These are phyloP conservation scores for Pharus latifolius DNA, from an alignment of 176 grass and related monocot genomes.

Conservation along the genomic window DNA sequence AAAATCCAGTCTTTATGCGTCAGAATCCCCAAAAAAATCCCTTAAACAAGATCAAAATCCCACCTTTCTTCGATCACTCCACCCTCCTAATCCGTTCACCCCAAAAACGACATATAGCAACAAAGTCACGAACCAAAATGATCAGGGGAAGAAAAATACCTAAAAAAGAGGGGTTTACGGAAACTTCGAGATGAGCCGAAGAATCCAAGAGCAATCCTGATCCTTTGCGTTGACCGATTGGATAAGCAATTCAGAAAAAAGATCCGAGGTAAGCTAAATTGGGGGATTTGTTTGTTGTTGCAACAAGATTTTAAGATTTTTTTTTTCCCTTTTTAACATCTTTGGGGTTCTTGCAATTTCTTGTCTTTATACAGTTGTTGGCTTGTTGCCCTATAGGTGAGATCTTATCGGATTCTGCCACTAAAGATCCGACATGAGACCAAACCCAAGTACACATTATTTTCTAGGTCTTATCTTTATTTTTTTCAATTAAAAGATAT, in stretches of 20 bases:
- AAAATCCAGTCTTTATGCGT: background rate
- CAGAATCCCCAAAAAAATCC: background rate
- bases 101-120: no score
- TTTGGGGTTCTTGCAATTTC: background rate
- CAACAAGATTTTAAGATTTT: no score
- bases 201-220: background rate
- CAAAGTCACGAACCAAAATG: background rate
- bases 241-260: background rate
- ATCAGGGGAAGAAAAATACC: background rate
- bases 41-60: background rate
- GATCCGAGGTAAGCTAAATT: background rate
- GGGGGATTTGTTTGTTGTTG: background rate
- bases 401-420: no score
- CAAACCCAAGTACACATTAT: no score
- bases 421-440: no score
- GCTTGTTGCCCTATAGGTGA: no score
- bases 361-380: no score
- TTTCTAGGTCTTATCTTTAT: no score
- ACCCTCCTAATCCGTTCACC: background rate
- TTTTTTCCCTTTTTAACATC: background rate
- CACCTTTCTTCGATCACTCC: background rate
- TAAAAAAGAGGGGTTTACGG: background rate
- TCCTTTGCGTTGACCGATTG: constrained; percentile 2
- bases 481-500: no score
- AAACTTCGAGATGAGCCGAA: background rate